Conservation (phyloP, 352 stramenopile species). For the Globisporangium cylindrosporum region DNA sequence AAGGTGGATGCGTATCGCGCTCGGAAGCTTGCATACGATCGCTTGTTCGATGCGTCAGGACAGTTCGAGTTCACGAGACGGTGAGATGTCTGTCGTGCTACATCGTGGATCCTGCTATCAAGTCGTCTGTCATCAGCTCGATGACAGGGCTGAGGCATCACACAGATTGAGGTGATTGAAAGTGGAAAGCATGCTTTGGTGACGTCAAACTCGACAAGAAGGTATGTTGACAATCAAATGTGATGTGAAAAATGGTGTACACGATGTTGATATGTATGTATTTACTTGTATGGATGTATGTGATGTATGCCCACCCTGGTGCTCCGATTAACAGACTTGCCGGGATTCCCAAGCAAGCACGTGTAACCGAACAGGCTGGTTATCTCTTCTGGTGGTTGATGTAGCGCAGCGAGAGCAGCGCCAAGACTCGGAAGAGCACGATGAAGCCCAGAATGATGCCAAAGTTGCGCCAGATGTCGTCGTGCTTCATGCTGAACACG, state of each 20-base stretch:
- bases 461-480: conserved; percentile 23
- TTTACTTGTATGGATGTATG: background rate
- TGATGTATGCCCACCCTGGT: background rate
- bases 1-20: background rate
- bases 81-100: too few relatives aligned
- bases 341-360: background rate
- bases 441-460: conserved; percentile 25
- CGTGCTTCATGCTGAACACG: conserved; percentile 26
- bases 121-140: background rate
- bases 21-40: background rate
- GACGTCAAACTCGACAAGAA: background rate
- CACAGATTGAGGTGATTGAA: background rate
- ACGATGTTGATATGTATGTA: background rate
- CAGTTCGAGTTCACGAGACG: background rate
- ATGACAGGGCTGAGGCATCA: background rate
- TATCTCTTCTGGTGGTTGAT: conserved; percentile 23
- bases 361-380: background rate
- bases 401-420: conserved; percentile 38
- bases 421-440: conserved; percentile 36
- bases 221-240: background rate
- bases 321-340: background rate
- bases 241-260: background rate
- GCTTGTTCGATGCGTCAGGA: background rate
- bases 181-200: background rate
- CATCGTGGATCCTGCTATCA: too few relatives aligned